These are phyloP conservation scores for Zalaria obscura DNA, from an alignment of 2,329 filamentous ascomycete species.

Conservation along the genomic window DNA sequence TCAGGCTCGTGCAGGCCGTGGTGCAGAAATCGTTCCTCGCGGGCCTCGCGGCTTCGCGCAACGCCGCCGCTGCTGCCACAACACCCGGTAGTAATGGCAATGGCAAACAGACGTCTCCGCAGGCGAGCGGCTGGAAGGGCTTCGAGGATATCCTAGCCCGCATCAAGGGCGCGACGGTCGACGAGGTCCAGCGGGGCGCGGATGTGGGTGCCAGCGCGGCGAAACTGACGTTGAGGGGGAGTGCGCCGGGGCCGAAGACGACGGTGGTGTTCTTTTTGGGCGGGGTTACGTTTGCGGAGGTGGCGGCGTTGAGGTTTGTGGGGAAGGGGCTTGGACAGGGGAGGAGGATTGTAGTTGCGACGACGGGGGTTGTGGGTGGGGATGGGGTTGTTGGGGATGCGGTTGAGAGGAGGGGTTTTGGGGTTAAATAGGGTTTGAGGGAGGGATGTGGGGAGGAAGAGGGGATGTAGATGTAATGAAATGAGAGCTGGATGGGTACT, in stretches of 20 bases:
- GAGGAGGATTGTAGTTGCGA: constrained; percentile 79
- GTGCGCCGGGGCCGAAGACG: constrained; percentile 50
- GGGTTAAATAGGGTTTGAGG: constrained; percentile 13
- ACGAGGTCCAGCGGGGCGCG: constrained; percentile 80
- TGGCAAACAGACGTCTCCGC: constrained; percentile 33
- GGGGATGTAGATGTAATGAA: not conserved
- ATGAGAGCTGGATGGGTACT: too few species aligned
- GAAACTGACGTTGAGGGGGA: constrained; percentile 65
- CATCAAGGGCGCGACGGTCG: constrained; percentile 77
- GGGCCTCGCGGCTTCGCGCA: constrained; percentile 33
- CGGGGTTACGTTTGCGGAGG: constrained; percentile 93
- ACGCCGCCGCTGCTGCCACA: constrained; percentile 10
- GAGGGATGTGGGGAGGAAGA: constrained; percentile 38
- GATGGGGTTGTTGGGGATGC: constrained; percentile 70
- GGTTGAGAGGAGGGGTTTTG: constrained; percentile 32
- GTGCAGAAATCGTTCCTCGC: constrained; percentile 77
- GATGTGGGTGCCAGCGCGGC: constrained; percentile 77
- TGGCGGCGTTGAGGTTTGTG: constrained; percentile 84
- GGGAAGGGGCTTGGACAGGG: constrained; percentile 26
- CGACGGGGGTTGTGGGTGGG: constrained; percentile 81
- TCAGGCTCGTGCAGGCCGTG: constrained; percentile 83
- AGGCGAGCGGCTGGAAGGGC: constrained; percentile 57
- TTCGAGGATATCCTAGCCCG: constrained; percentile 89
- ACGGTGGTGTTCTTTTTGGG: constrained; percentile 95
- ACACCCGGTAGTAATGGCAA: constrained; percentile 18